Conservation (phyloP, 2,329 filamentous ascomycete species). For the Davidsoniella neocaledoniae region DNA sequence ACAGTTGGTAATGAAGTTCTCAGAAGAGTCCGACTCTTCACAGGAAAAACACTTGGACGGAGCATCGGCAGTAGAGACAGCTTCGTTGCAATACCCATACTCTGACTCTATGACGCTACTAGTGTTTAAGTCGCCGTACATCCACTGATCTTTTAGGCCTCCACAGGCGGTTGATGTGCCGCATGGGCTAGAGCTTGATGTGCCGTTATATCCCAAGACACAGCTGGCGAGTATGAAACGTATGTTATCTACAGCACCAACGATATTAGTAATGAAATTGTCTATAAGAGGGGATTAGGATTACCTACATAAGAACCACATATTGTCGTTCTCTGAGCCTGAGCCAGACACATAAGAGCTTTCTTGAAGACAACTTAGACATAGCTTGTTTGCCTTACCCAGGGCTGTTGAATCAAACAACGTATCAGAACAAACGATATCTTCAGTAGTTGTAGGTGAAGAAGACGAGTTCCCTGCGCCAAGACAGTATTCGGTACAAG, state of each 20-base stretch:
- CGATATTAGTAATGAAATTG: too few relatives aligned
- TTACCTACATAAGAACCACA: conserved; percentile 38
- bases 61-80: conserved; percentile 10
- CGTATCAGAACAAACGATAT: conserved; percentile 26
- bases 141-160: conserved; percentile 24
- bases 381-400: conserved; percentile 19
- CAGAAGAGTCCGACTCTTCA: conserved; percentile 25
- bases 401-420: conserved; percentile 21
- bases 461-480: conserved; percentile 30
- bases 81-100: background rate
- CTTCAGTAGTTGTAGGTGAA: conserved; percentile 22
- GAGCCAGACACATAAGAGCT: conserved; percentile 29
- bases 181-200: conserved; percentile 31
- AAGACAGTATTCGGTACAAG: conserved; percentile 34
- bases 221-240: conserved; percentile 36
- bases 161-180: conserved; percentile 35
- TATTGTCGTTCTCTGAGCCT: conserved; percentile 30
- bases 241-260: conserved; percentile 29
- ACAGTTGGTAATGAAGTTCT: conserved; percentile 34
- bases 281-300: too few relatives aligned
- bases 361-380: conserved; percentile 35
- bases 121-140: conserved; percentile 21
- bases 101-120: background rate
- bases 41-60: conserved; percentile 29
- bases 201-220: conserved; percentile 33